phyloP scores from a whole-genome alignment of 805 yeast genomes.

The Maudiozyma pseudohumilis region DNA sequence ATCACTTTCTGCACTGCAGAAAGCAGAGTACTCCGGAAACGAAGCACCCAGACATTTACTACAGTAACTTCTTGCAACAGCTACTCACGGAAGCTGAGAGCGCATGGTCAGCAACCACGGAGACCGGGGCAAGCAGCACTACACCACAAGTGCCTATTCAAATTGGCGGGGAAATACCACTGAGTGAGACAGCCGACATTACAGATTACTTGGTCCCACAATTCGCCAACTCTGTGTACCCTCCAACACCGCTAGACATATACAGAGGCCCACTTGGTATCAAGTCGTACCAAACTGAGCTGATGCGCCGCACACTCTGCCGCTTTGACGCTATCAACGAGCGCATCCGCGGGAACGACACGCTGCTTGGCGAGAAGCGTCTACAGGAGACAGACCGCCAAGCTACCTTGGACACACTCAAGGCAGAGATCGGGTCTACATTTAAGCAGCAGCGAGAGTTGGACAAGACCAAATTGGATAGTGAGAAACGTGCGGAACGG shows the following conservation, averaged over 20 bases:
- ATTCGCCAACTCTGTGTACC: slow-evolving; percentile 7
- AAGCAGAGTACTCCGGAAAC: background rate
- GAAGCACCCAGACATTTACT: background rate
- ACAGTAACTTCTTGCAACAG: background rate
- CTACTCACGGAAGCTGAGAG: background rate
- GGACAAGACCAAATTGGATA: slow-evolving; percentile 17
- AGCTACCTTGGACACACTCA: slow-evolving; percentile 31
- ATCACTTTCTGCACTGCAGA: slow-evolving; percentile 18
- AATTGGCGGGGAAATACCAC: background rate
- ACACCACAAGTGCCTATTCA: background rate
- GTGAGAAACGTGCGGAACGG: slow-evolving; percentile 20
- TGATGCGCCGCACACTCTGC: slow-evolving; percentile 32
- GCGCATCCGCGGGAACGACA: slow-evolving; percentile 15
- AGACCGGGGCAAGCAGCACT: background rate
- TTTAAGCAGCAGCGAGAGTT: slow-evolving; percentile 30
- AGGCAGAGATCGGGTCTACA: slow-evolving; percentile 32
- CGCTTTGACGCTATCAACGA: slow-evolving; percentile 25
- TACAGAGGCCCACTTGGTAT: slow-evolving; percentile 5
- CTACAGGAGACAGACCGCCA: slow-evolving; percentile 34
- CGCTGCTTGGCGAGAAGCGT: slow-evolving; percentile 22
- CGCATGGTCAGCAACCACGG: background rate
- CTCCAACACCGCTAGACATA: slow-evolving; percentile 7
- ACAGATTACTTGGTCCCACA: slow-evolving; percentile 1
- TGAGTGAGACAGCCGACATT: background rate
- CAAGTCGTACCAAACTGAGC: slow-evolving; percentile 29